Percentiles rank a stretch among this genome's conserved stretches.
Evolutionary conservation across 768 basidiomycete genomes (phyloP).

Genomic region (Termitomyces sp.): DNA sequence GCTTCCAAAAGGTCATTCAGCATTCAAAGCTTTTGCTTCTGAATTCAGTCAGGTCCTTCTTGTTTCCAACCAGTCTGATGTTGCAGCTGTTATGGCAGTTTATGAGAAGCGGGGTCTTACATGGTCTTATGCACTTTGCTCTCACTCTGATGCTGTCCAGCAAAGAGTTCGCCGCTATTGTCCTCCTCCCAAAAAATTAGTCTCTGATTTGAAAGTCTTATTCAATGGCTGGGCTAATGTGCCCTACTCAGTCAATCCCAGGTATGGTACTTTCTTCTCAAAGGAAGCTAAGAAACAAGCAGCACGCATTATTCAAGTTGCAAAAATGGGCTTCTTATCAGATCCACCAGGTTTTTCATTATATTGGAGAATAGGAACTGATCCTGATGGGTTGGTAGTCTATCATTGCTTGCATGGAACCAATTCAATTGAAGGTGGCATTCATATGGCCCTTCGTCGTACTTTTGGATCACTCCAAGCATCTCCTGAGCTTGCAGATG

Average conservation of each 20-base stretch:
- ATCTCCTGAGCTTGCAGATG: constrained; percentile 1
- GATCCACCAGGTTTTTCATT: constrained; percentile 1
- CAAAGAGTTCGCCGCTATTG: too few relatives aligned
- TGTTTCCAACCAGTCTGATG: constrained; percentile 1
- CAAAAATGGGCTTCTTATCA: background rate
- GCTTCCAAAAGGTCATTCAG: constrained; percentile 1
- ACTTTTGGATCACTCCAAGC: constrained; percentile 6
- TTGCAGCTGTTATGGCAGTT: background rate
- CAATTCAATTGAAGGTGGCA: background rate
- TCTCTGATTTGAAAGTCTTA: too few relatives aligned
- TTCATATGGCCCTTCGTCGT: background rate
- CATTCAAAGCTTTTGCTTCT: constrained; percentile 4
- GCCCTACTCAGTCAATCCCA: background rate
- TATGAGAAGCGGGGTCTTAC: too few relatives aligned
- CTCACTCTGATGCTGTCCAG: too few relatives aligned
- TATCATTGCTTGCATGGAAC: background rate
- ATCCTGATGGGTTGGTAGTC: background rate
- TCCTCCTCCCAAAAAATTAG: too few relatives aligned
- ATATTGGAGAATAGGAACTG: background rate
- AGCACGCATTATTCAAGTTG: background rate
- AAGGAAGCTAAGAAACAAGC: background rate
- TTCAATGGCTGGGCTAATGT: too few relatives aligned
- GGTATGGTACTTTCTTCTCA: background rate
- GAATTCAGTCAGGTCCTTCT: constrained; percentile 1
- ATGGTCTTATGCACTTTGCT: too few relatives aligned